A percentile compares a stretch with the other conserved stretches of the same genome.
These are phyloP conservation scores for Arachis monticola DNA, from an alignment of 331 rosid species.

Conservation along the genomic window DNA sequence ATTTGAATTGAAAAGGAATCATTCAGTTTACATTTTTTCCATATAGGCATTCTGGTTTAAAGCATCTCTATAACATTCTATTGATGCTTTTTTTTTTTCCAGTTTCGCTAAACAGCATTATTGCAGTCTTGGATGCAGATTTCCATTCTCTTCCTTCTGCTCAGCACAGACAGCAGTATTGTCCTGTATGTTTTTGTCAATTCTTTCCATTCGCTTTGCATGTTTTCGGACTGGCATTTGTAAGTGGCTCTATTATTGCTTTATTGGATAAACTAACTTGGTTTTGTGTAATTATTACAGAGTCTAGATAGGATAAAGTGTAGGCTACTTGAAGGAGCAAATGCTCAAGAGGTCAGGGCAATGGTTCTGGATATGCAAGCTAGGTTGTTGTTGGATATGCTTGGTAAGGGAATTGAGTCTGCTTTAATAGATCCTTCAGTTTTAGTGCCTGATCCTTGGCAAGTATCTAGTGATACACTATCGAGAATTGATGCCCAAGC, in stretches of 20 bases:
- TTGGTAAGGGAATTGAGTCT: slow-evolving; percentile 96
- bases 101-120: slow-evolving; percentile 88
- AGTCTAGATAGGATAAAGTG: slow-evolving; percentile 93
- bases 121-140: slow-evolving; percentile 96
- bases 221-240: not conserved
- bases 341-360: slow-evolving; percentile 96
- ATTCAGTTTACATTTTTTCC: slow-evolving; percentile 15
- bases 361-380: slow-evolving; percentile 99
- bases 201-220: slow-evolving; percentile 10
- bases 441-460: slow-evolving; percentile 88
- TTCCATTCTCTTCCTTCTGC: slow-evolving; percentile 95
- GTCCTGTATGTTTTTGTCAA: slow-evolving; percentile 76
- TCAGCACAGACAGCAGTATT: slow-evolving; percentile 92
- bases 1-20: not conserved
- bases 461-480: slow-evolving; percentile 64
- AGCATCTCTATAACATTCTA: slow-evolving; percentile 8
- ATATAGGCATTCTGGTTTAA: slow-evolving; percentile 16
- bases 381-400: slow-evolving; percentile 91
- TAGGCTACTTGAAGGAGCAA: slow-evolving; percentile 91
- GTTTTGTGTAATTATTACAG: slow-evolving; percentile 61
- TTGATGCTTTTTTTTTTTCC: slow-evolving; percentile 35
- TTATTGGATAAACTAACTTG: slow-evolving; percentile 26
- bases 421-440: slow-evolving; percentile 84
- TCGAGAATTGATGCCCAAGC: slow-evolving; percentile 73
- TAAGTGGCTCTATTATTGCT: slow-evolving; percentile 13